Evolutionary conservation across 257 asterid species (phyloP), one percentile per base, ranked within the genome.

Genomic region (Anisodus tanguticus): DNA sequence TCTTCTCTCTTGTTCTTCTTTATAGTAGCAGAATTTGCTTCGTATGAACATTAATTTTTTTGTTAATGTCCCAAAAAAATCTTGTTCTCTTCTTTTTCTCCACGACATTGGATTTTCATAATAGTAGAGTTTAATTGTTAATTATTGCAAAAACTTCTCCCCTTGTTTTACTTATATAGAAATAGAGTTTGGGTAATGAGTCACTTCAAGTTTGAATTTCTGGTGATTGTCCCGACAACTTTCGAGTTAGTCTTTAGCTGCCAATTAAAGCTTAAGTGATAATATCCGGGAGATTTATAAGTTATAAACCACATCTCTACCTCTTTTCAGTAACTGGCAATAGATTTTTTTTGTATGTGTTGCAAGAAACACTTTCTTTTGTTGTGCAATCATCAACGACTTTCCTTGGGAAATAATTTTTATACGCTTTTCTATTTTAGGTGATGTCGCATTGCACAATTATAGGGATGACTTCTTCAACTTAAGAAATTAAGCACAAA

Each of bases 321-420:
- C 60, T 74, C 43, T 47, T 72, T 74, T 22, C 60, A 49, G 19
- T 11, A n/a, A 72, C 10, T 4, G 43, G 49, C 47, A 74, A 74
- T 49, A 74, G 19, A 49, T 69, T 69, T 31, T 31, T 31, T 67
- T 47, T 19, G 60, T 74, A 74, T 47, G 80, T 74, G 41, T 11
- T 74, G 80, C n/a, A 74, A 49, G 62, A 74, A 74, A 22, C 22
- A 49, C 43, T 74, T 74, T 49, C 43, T 74, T 68, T 69, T 15
- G 41, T 47, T 47, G 57, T 74, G 19, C 43, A 47, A 72, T 10
- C 47, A 11, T 74, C n/a, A 49, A 74, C 45, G 1, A 22, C 81
- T 74, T 74, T 8, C 43, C 6, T 49, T 19, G 49, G 17, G 39
- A 51, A 72, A 72, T 43, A 74, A 74, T 22, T 49, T 12, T 43